Evolutionary conservation across 805 yeast genomes (phyloP).

Genomic region (Yamadazyma insecticola): DNA sequence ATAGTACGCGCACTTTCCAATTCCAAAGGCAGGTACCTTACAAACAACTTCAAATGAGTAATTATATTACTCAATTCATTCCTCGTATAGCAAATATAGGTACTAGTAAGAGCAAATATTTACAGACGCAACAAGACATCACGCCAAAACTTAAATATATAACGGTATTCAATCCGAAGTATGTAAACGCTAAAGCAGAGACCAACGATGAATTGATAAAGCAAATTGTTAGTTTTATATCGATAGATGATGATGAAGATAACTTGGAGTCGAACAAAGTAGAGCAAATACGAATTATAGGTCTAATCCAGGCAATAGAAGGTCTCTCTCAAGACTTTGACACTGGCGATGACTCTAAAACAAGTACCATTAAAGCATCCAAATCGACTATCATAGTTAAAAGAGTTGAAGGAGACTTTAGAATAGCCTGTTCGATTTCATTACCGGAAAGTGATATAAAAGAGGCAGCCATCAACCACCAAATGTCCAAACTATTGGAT

Average conservation of each 20-base stretch:
- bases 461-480: slow-evolving; percentile 19
- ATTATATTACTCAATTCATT: slow-evolving; percentile 25
- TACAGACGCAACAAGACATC: slow-evolving; percentile 9
- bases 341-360: neutral
- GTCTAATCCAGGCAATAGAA: slow-evolving; percentile 33
- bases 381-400: slow-evolving; percentile 22
- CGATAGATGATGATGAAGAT: slow-evolving; percentile 9
- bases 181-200: slow-evolving; percentile 20
- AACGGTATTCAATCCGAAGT: slow-evolving; percentile 28
- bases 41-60: no score
- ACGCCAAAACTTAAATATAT: slow-evolving; percentile 12
- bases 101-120: slow-evolving; percentile 6
- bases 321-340: slow-evolving; percentile 25
- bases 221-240: slow-evolving; percentile 30
- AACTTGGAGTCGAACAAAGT: slow-evolving; percentile 8
- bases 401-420: slow-evolving; percentile 21
- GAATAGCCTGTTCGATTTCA: slow-evolving; percentile 23
- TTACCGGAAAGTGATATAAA: slow-evolving; percentile 10
- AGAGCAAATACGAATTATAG: slow-evolving; percentile 28
- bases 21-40: no score
- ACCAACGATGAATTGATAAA: slow-evolving; percentile 23
- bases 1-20: neutral
- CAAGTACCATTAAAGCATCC: slow-evolving; percentile 17
- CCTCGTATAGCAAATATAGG: slow-evolving; percentile 17
- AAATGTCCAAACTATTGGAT: slow-evolving; percentile 18